Evolutionary conservation across 208 protist genomes (phyloP).

Genomic region (Leishmania aethiopica): DNA sequence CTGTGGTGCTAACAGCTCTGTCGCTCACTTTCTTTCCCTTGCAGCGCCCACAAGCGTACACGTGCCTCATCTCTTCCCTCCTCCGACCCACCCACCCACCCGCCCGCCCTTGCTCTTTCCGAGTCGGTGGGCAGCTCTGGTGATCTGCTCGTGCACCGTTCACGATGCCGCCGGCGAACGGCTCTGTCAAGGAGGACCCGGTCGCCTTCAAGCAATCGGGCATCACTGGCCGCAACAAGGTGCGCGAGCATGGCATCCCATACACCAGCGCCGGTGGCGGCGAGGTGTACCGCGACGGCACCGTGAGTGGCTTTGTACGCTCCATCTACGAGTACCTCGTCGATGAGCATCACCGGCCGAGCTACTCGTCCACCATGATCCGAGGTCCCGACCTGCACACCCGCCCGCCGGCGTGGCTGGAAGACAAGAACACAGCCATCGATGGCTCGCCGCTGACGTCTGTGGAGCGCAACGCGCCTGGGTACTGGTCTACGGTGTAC

Average conservation of each 20-base stretch:
- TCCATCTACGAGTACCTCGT: slow-evolving; percentile 20
- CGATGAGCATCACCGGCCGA: slow-evolving; percentile 28
- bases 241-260: slow-evolving; percentile 8
- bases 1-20: not conserved
- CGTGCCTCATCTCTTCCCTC: not conserved
- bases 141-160: not conserved
- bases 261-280: slow-evolving; percentile 39
- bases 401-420: slow-evolving; percentile 75
- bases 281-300: slow-evolving; percentile 20
- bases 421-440: slow-evolving; percentile 80
- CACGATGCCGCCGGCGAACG: slow-evolving; percentile 18
- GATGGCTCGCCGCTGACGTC: slow-evolving; percentile 69
- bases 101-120: not conserved
- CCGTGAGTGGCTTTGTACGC: slow-evolving; percentile 6
- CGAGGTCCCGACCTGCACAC: slow-evolving; percentile 53
- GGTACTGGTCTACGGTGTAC: slow-evolving; percentile 63
- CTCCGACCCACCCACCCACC: too few relatives aligned
- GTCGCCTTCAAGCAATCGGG: not conserved
- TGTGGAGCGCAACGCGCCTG: slow-evolving; percentile 30
- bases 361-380: slow-evolving; percentile 15
- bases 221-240: not conserved
- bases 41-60: not conserved
- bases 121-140: too few relatives aligned
- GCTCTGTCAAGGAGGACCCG: slow-evolving; percentile 13
- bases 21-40: not conserved